phyloP scores from a whole-genome alignment of 805 yeast genomes.

The Tanozyma kutaoensis region DNA sequence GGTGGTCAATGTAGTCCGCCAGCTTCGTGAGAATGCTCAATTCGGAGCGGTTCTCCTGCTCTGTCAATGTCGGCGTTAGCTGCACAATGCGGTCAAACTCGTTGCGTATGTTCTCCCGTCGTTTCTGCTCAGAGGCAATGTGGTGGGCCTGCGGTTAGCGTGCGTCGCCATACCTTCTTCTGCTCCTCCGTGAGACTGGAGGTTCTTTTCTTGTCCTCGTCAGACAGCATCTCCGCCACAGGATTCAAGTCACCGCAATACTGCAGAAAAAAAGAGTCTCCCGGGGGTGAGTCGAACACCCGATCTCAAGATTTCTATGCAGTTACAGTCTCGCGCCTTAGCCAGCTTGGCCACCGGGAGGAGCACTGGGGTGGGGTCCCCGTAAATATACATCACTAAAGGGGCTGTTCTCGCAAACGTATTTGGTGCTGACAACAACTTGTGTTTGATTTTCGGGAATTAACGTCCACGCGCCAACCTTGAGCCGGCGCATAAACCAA shows the following conservation, averaged over 20 bases:
- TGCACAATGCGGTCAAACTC: conserved; percentile 69
- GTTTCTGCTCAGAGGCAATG: conserved; percentile 74
- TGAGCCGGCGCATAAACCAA: too few species aligned
- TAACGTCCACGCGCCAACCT: too few species aligned
- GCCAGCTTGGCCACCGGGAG: conserved; percentile 5
- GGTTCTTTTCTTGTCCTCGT: neutral
- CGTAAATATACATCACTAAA: neutral
- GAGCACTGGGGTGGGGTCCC: neutral
- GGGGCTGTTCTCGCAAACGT: too few species aligned
- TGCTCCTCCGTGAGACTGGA: conserved; percentile 6
- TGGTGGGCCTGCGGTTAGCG: conserved; percentile 44
- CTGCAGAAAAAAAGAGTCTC: conserved; percentile 2
- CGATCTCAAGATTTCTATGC: conserved; percentile 4
- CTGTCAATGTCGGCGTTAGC: conserved; percentile 59
- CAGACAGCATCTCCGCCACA: too few species aligned
- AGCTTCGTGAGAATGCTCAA: conserved; percentile 57
- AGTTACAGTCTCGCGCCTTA: conserved; percentile 5
- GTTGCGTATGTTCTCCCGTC: conserved; percentile 74
- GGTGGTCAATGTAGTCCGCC: conserved; percentile 37
- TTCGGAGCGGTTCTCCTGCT: conserved; percentile 72
- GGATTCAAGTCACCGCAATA: conserved; percentile 1
- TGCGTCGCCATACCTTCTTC: conserved; percentile 5
- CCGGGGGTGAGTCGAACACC: conserved; percentile 6
- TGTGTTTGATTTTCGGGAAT: too few species aligned
- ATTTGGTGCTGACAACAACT: too few species aligned